phyloP scores from a whole-genome alignment of 768 basidiomycete species.

The Trametes cinnabarina region DNA sequence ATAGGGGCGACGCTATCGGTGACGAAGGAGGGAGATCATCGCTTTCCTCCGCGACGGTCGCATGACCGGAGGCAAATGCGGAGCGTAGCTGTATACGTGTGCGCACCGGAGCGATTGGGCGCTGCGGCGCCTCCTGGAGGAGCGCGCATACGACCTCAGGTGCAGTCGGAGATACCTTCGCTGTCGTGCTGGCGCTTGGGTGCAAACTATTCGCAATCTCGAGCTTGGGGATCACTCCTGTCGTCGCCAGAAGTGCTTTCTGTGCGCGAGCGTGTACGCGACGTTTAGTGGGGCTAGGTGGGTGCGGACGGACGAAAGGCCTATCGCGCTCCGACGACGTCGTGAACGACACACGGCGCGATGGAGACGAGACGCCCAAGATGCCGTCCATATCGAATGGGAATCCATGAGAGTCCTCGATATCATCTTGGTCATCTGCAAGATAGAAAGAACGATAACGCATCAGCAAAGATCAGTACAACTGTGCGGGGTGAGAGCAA shows the following conservation, averaged over 20 bases:
- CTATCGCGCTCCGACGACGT: conserved; percentile 23
- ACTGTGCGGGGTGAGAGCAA: neutral
- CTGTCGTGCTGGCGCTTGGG: neutral
- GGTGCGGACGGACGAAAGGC: conserved; percentile 18
- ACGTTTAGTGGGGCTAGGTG: neutral
- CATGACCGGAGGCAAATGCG: neutral
- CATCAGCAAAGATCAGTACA: conserved; percentile 4
- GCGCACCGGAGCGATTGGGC: conserved; percentile 7
- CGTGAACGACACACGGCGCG: conserved; percentile 21
- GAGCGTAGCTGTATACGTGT: conserved; percentile 3
- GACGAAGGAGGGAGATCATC: conserved; percentile 15
- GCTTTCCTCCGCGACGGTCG: neutral
- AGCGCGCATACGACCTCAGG: neutral
- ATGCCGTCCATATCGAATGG: conserved; percentile 11
- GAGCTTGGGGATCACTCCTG: neutral
- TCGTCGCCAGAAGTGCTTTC: neutral
- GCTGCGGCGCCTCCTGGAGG: neutral
- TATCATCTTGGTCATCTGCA: conserved; percentile 19
- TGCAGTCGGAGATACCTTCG: neutral
- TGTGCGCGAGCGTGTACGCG: neutral
- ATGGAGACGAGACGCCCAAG: conserved; percentile 5
- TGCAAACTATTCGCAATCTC: neutral
- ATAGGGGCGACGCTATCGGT: conserved; percentile 5
- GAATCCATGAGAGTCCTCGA: conserved; percentile 11
- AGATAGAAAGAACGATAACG: conserved; percentile 6